Percentiles rank a stretch among this genome's conserved stretches.
Conservation (phyloP, 1,284 basidiomycete genomes). For the Apiotrichum porosum region DNA sequence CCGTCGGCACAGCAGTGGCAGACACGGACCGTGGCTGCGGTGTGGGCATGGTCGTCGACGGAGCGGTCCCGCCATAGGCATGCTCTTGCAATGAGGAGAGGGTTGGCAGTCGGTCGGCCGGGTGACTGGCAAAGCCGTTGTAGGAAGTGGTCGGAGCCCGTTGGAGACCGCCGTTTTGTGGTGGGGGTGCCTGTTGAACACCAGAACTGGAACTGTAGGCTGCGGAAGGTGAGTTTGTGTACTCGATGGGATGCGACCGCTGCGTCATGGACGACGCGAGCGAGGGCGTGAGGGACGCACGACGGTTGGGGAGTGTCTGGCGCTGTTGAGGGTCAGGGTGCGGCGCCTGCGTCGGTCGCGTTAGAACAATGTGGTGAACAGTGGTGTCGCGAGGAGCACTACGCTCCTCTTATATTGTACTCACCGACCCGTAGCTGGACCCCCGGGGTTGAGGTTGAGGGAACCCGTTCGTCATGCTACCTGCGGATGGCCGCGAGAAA, state of each 20-base stretch:
- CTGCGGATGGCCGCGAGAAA: too few relatives aligned
- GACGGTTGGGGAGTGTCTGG: not conserved
- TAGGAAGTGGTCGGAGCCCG: not conserved
- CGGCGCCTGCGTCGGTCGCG: too few relatives aligned
- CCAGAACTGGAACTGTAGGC: too few relatives aligned
- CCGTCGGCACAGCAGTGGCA: too few relatives aligned
- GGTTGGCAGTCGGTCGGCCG: constrained; percentile 3
- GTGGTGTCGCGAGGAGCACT: too few relatives aligned
- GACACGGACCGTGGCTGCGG: constrained; percentile 10
- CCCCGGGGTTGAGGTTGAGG: too few relatives aligned
- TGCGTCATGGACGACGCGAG: not conserved
- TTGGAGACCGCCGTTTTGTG: too few relatives aligned
- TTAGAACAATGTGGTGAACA: too few relatives aligned
- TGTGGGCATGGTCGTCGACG: not conserved
- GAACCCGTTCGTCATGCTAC: too few relatives aligned
- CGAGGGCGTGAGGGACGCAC: constrained; percentile 1
- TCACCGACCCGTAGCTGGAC: too few relatives aligned
- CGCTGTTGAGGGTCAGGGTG: not conserved
- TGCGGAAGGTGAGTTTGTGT: not conserved
- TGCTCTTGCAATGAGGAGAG: not conserved
- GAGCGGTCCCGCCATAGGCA: not conserved
- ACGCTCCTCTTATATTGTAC: too few relatives aligned
- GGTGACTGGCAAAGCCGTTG: not conserved
- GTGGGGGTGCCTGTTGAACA: too few relatives aligned
- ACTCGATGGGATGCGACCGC: not conserved